Evolutionary conservation across 495 filamentous ascomycete species (phyloP), one percentile per base, ranked within the genome.

Genomic region (Penicillium paradoxum): DNA sequence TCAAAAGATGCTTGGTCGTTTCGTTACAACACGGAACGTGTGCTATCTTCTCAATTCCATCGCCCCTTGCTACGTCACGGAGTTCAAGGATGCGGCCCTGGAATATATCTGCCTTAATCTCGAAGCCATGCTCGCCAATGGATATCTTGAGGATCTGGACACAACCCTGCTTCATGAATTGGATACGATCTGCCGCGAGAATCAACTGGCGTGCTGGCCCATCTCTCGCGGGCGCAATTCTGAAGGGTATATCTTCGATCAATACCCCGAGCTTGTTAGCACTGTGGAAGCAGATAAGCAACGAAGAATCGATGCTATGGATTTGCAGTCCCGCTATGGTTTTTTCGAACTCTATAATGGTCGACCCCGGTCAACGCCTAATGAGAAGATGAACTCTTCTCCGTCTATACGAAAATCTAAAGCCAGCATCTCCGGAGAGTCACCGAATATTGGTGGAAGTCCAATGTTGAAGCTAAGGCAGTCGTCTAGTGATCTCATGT

Each of bases 21-120:
- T 91, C 69, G 86, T 95, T 14, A 91, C 82, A 49, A 87, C 83
- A 21, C 88, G 95, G 34, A 98, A 96, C 64, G 85, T 92, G 43
- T 87, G 88, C 38, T 81, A 85, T 39, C 71, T 97, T 11, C 76
- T 98, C 24, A 95, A 93, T 62, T 85, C 82, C 1, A 83, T 95
- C 53, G 83, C 87, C 40, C 88, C 90, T 0, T 92, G 85, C 65
- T 87, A 83, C 5, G 82, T 95, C 24, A 84, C 79, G 0, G 84
- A 88, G 50, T 96, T 98, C 67, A 96, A 95, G 66, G 80, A 96
- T 62, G 87, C 85, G 32, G 87, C 86, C 2, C 66, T 97, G 53
- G 89, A 96, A 69, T 97, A 97, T 66, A 81, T 96, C 25, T 97
- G 90, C 57, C 45, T 36, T 2, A 24, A 29, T 21, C 33, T 29